Evolutionary conservation across 2,329 filamentous ascomycete genomes (phyloP).

Genomic region (Colletotrichum sp.): DNA sequence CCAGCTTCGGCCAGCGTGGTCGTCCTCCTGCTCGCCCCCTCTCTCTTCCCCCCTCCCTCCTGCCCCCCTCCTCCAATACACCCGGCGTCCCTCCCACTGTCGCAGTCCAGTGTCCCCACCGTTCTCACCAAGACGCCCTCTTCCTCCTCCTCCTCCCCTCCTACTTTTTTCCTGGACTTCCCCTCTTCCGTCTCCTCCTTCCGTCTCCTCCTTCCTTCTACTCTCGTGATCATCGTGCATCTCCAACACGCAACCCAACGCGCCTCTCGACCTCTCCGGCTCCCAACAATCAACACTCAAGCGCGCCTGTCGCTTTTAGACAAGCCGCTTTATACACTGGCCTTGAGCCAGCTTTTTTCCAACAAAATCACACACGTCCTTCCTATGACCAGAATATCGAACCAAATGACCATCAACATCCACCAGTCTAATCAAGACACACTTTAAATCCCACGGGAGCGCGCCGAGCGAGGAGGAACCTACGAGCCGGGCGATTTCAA

Average conservation of each 20-base stretch:
- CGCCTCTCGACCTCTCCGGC: slow-evolving; percentile 24
- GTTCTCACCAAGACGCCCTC: slow-evolving; percentile 14
- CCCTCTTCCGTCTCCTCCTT: slow-evolving; percentile 15
- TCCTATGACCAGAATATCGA: slow-evolving; percentile 29
- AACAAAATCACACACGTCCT: slow-evolving; percentile 11
- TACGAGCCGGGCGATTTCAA: slow-evolving; percentile 59
- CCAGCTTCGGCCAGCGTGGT: slow-evolving; percentile 12
- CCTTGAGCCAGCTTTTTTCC: slow-evolving; percentile 29
- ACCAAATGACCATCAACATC: slow-evolving; percentile 27
- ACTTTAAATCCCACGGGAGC: slow-evolving; percentile 75
- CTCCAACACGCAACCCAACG: slow-evolving; percentile 28
- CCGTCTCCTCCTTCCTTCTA: slow-evolving; percentile 5
- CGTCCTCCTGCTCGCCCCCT: background rate
- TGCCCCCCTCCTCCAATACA: slow-evolving; percentile 8
- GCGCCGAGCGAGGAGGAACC: slow-evolving; percentile 58
- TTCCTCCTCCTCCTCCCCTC: slow-evolving; percentile 16
- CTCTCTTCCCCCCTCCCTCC: background rate
- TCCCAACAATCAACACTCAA: slow-evolving; percentile 34
- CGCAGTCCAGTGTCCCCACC: slow-evolving; percentile 19
- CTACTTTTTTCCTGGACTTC: slow-evolving; percentile 18
- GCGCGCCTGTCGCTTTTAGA: slow-evolving; percentile 20
- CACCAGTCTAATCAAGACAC: slow-evolving; percentile 50
- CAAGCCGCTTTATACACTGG: slow-evolving; percentile 19
- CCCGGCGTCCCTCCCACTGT: slow-evolving; percentile 13
- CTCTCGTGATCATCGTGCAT: slow-evolving; percentile 30